These are phyloP conservation scores for Cladosporium austrohemisphaericum DNA, from an alignment of 2,329 filamentous ascomycete genomes.

Conservation along the genomic window DNA sequence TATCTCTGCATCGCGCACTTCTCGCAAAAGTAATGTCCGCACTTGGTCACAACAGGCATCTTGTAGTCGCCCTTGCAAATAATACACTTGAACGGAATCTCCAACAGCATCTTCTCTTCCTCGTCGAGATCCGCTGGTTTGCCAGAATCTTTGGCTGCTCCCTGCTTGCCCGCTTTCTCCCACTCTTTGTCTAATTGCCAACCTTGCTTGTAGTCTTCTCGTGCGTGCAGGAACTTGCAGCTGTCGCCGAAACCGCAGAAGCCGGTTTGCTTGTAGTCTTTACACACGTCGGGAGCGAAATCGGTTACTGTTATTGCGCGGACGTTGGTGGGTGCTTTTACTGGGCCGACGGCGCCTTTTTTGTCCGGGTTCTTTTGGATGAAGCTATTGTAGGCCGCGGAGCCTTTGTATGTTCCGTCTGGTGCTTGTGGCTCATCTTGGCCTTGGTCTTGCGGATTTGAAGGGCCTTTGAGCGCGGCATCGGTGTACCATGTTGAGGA, in stretches of 20 bases:
- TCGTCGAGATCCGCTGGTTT: constrained; percentile 53
- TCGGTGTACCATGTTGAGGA: constrained; percentile 87
- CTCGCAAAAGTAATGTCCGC: constrained; percentile 95
- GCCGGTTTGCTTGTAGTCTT: constrained; percentile 83
- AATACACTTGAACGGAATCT: constrained; percentile 85
- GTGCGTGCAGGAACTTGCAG: constrained; percentile 75
- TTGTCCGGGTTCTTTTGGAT: constrained; percentile 79
- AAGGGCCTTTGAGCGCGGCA: constrained; percentile 38
- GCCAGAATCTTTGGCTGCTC: constrained; percentile 57
- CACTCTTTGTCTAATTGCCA: constrained; percentile 96
- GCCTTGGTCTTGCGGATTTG: constrained; percentile 40
- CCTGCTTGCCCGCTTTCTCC: constrained; percentile 74
- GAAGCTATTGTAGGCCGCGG: constrained; percentile 68
- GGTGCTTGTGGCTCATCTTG: constrained; percentile 31
- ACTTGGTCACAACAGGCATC: constrained; percentile 79
- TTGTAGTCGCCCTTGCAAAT: constrained; percentile 79
- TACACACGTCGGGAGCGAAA: constrained; percentile 89
- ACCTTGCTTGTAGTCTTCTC: constrained; percentile 80
- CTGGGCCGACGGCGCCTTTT: constrained; percentile 65
- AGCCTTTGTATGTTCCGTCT: constrained; percentile 71
- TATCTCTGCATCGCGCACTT: constrained; percentile 83
- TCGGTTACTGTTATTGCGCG: constrained; percentile 87
- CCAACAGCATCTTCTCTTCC: constrained; percentile 70
- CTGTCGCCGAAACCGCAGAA: constrained; percentile 71
- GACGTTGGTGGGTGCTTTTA: constrained; percentile 85